Percentiles rank a stretch among this genome's conserved stretches.
phyloP scores from a whole-genome alignment of 345 rosid genomes.

The Anacardium occidentale region DNA sequence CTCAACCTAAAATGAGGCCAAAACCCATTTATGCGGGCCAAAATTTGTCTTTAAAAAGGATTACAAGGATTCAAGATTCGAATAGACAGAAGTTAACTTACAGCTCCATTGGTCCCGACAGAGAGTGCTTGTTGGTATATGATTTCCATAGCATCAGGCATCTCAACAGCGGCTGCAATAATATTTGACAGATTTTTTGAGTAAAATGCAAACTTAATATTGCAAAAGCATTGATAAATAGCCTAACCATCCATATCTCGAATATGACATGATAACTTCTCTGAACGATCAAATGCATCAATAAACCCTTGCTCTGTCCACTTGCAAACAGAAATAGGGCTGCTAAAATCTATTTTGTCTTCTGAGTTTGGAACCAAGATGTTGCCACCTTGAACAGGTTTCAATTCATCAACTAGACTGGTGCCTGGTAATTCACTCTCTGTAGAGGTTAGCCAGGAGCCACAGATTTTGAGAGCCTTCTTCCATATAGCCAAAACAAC shows the following conservation, averaged over 20 bases:
- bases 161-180: constrained; percentile 54
- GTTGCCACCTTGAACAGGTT: constrained; percentile 5
- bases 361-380: constrained; percentile 17
- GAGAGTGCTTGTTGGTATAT: constrained; percentile 59
- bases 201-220: constrained; percentile 19
- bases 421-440: constrained; percentile 31
- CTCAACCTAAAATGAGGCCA: constrained; percentile 44
- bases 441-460: constrained; percentile 47
- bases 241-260: constrained; percentile 54
- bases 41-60: background rate
- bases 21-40: background rate
- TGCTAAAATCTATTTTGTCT: constrained; percentile 36
- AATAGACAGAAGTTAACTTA: constrained; percentile 31
- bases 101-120: constrained; percentile 62
- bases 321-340: constrained; percentile 38
- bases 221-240: constrained; percentile 19
- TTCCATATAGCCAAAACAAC: constrained; percentile 71
- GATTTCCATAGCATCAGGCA: constrained; percentile 82
- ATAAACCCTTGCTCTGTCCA: constrained; percentile 68
- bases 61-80: constrained; percentile 4
- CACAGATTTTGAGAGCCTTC: constrained; percentile 54
- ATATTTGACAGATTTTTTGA: constrained; percentile 14
- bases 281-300: constrained; percentile 52
- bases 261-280: constrained; percentile 52
- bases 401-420: constrained; percentile 28